Percentiles rank a stretch among this genome's conserved stretches.
phyloP scores from a whole-genome alignment of 345 rosid species.

The Syzygium grande region DNA sequence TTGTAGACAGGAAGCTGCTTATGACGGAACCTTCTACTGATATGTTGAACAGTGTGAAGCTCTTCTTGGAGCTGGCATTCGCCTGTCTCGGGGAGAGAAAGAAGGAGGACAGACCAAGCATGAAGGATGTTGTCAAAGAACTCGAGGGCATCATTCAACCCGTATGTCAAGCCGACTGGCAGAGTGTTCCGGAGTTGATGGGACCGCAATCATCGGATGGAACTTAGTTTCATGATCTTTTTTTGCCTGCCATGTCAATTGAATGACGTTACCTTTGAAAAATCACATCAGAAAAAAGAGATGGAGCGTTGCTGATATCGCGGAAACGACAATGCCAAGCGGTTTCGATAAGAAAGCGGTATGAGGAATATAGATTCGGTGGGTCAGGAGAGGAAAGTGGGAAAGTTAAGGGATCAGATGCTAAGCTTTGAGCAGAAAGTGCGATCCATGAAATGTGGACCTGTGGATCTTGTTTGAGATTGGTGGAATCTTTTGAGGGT shows the following conservation, averaged over 20 bases:
- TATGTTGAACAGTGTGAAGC: constrained; percentile 12
- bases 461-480: not conserved
- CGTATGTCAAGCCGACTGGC: not conserved
- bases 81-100: constrained; percentile 41
- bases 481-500: not conserved
- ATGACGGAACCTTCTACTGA: constrained; percentile 12
- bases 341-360: constrained; percentile 1
- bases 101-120: constrained; percentile 40
- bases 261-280: not conserved
- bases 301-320: not conserved
- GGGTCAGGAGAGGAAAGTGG: constrained; percentile 1
- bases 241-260: not conserved
- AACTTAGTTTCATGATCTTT: not conserved
- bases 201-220: not conserved
- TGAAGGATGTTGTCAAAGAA: constrained; percentile 41
- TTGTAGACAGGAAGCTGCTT: constrained; percentile 27
- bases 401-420: constrained; percentile 26
- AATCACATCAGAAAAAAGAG: not conserved
- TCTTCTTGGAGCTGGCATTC: constrained; percentile 34
- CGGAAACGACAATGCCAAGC: not conserved
- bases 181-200: not conserved
- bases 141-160: constrained; percentile 29
- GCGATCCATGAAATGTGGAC: constrained; percentile 1
- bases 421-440: constrained; percentile 13
- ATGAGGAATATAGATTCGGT: constrained; percentile 18